Evolutionary conservation across 257 asterid genomes (phyloP).

Genomic region (Solanum tacnaense): DNA sequence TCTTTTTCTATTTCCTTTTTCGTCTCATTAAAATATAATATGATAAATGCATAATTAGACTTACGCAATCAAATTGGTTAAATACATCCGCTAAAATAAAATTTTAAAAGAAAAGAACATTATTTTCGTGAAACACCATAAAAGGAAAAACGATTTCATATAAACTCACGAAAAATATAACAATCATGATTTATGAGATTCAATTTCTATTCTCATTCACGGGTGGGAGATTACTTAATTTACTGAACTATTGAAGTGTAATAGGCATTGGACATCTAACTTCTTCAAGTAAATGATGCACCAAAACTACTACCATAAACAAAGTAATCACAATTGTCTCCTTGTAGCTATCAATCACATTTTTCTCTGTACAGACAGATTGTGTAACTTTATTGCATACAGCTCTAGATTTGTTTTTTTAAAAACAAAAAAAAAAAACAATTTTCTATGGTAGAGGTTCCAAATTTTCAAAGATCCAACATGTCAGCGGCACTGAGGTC

Average conservation of each 20-base stretch:
- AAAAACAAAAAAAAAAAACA: not conserved
- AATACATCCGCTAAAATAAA: too few relatives aligned
- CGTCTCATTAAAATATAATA: not conserved
- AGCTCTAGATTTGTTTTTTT: not conserved
- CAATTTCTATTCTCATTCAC: not conserved
- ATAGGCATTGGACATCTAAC: not conserved
- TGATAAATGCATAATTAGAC: not conserved
- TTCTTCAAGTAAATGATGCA: not conserved
- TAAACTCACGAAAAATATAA: not conserved
- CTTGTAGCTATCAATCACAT: not conserved
- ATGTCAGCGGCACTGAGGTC: not conserved
- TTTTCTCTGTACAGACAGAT: conserved; percentile 3
- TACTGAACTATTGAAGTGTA: not conserved
- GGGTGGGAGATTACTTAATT: not conserved
- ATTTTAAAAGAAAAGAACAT: not conserved
- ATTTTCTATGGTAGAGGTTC: not conserved
- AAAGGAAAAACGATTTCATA: not conserved
- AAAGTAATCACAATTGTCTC: not conserved
- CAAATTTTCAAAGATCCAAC: not conserved
- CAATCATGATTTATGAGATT: too few relatives aligned
- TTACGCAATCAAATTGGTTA: not conserved
- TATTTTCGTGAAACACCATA: not conserved
- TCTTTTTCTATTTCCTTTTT: too few relatives aligned
- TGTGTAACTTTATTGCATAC: not conserved
- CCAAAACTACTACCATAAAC: not conserved